Conservation (phyloP, 345 rosid species). For the Acer negundo region DNA sequence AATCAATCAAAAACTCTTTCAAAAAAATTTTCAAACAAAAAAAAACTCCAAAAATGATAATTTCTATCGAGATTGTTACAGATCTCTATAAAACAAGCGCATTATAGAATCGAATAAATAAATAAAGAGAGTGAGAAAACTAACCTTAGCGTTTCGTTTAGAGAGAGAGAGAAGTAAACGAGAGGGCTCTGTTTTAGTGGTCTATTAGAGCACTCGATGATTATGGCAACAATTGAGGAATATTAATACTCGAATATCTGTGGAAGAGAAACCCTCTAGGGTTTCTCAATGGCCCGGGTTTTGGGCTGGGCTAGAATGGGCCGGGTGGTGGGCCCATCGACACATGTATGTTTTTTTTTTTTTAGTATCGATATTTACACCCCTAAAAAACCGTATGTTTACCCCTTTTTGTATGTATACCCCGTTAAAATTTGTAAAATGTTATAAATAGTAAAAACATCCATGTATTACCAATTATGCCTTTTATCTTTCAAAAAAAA, state of each 20-base stretch:
- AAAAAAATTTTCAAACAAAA: background rate
- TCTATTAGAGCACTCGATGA: background rate
- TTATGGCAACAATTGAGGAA: background rate
- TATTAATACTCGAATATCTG: background rate
- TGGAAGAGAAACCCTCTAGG: slow-evolving; percentile 1
- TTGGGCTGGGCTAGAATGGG: background rate
- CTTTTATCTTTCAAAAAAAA: too few relatives aligned
- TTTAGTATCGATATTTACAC: too few relatives aligned
- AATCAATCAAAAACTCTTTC: background rate
- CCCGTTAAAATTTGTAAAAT: too few relatives aligned
- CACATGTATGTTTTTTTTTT: too few relatives aligned
- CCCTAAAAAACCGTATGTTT: too few relatives aligned
- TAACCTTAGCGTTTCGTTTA: background rate
- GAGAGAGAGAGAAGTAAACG: background rate
- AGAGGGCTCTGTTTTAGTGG: background rate
- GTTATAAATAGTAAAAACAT: too few relatives aligned
- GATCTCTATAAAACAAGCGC: background rate
- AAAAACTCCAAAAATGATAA: background rate
- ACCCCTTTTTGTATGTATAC: too few relatives aligned
- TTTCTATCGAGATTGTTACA: background rate
- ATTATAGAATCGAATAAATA: background rate
- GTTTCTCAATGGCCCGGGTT: background rate
- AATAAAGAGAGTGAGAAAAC: background rate
- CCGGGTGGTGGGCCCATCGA: too few relatives aligned
- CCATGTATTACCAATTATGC: too few relatives aligned